A percentile compares a stretch with the other conserved stretches of the same genome.
Conservation (phyloP, 257 asterid species). For the Agastache rugosa region DNA sequence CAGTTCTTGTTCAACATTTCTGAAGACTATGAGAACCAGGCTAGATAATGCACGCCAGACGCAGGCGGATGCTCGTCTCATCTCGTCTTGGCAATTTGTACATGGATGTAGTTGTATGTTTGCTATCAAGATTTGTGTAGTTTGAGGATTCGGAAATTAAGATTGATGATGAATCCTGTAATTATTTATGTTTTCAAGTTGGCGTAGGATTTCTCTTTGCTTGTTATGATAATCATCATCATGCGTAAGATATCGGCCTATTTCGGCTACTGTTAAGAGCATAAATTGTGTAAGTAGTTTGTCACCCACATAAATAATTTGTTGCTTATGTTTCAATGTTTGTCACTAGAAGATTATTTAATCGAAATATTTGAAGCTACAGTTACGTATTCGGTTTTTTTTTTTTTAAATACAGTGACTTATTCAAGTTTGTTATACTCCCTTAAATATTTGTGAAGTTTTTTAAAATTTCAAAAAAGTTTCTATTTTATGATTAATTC, state of each 20-base stretch:
- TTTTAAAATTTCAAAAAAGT: too few relatives aligned
- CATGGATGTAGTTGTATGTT: conserved; percentile 33
- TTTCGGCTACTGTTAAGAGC: too few relatives aligned
- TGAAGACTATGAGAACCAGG: conserved; percentile 65
- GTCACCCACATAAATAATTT: too few relatives aligned
- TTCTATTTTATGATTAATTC: too few relatives aligned
- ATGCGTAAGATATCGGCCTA: neutral
- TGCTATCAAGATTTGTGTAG: conserved; percentile 26
- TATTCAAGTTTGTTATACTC: too few relatives aligned
- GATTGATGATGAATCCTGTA: conserved; percentile 74
- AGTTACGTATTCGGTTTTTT: too few relatives aligned
- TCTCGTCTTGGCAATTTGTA: conserved; percentile 17
- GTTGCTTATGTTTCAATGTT: too few relatives aligned
- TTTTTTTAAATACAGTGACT: too few relatives aligned
- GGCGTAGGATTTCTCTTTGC: neutral
- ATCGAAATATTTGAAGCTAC: too few relatives aligned
- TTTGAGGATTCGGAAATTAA: conserved; percentile 64
- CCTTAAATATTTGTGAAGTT: too few relatives aligned
- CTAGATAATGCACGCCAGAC: conserved; percentile 43
- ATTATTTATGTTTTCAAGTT: conserved; percentile 17
- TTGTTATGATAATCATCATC: neutral
- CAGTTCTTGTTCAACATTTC: conserved; percentile 80
- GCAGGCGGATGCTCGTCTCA: neutral
- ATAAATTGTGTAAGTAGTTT: too few relatives aligned
- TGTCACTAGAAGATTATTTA: too few relatives aligned